Conservation (phyloP, 2,329 filamentous ascomycete species). For the Rhytidhysteron rufulum region DNA sequence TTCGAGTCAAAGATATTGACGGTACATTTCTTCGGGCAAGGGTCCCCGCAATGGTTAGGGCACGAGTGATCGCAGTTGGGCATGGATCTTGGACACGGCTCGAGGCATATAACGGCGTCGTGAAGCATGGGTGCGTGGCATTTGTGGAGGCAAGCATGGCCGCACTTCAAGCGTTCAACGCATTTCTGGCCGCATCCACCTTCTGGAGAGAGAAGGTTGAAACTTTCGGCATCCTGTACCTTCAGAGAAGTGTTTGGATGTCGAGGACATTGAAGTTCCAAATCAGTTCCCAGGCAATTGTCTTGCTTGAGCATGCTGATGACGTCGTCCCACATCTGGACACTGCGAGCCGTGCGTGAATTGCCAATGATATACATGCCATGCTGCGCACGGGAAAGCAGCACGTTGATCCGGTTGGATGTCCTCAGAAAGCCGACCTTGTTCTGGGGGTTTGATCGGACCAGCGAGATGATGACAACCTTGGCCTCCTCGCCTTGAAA, state of each 20-base stretch:
- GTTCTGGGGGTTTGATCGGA: conserved; percentile 60
- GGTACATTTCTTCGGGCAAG: not conserved
- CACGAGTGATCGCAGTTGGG: conserved; percentile 1
- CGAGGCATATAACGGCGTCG: conserved; percentile 43
- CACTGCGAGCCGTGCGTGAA: conserved; percentile 48
- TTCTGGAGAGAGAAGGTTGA: conserved; percentile 10
- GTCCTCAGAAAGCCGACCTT: conserved; percentile 62
- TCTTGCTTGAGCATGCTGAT: conserved; percentile 44
- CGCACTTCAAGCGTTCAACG: conserved; percentile 31
- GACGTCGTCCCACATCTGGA: conserved; percentile 62
- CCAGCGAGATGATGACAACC: conserved; percentile 63
- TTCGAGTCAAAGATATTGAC: not conserved
- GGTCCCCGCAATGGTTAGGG: not conserved
- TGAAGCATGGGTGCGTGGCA: conserved; percentile 51
- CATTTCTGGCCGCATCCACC: conserved; percentile 12
- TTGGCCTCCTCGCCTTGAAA: conserved; percentile 73
- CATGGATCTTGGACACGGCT: conserved; percentile 39
- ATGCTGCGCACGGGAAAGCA: conserved; percentile 61
- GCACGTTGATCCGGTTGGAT: conserved; percentile 62
- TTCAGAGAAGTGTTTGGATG: conserved; percentile 12
- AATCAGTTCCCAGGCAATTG: not conserved
- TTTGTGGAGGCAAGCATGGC: conserved; percentile 44
- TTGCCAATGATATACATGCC: conserved; percentile 70
- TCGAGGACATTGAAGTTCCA: conserved; percentile 12
- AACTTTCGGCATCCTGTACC: conserved; percentile 11